Evolutionary conservation across 805 yeast genomes (phyloP), one percentile per base, ranked within the genome.

Genomic region (Tetrapisispora nanseiensis): DNA sequence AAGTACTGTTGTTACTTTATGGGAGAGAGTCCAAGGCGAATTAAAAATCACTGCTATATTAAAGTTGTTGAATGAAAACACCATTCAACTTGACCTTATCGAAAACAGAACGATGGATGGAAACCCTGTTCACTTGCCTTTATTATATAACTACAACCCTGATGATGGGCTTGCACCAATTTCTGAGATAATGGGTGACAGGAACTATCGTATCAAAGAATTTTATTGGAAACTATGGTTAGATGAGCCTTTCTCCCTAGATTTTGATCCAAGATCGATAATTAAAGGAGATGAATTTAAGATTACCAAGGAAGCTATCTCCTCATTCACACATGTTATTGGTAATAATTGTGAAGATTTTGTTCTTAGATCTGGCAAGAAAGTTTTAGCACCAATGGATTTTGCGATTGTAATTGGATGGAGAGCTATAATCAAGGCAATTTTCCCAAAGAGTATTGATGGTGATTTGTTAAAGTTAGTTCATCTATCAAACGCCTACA

Each of bases 221-320:
- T 86, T 92, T 72, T 92, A 92, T 78, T 92, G 98, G 98, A 81
- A 81, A 62, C 72, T 90, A 57, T 92, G 99, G 99, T 86, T 86
- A 60, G 68, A 67, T 51, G 80, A 79, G 52, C 79, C 83, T 53
- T 74, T 82, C 52, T 63, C 72, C 49, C 57, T 74, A 44, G 73
- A 80, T 55, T 80, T 82, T 54, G 82, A 83, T 58, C 85, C 85
- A 50, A 72, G 78, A 54, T 69, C 78, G 51, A 82, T 92, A 57
- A 70, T 75, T 42, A 95, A 95, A 60, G 76, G 75, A 41, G 80
- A 71, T 15, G 70, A 76, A 33, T 71, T 78, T 46, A 74, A 75
- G 26, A 80, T 92, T 48, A 78, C 84, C 41, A 78, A 80, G 40
- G 74, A 80, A 63, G 85, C 78, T 50, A 84, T 92, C 62, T 75